These are phyloP conservation scores for Blastosporella zonata DNA, from an alignment of 1,284 basidiomycete species.

Conservation along the genomic window DNA sequence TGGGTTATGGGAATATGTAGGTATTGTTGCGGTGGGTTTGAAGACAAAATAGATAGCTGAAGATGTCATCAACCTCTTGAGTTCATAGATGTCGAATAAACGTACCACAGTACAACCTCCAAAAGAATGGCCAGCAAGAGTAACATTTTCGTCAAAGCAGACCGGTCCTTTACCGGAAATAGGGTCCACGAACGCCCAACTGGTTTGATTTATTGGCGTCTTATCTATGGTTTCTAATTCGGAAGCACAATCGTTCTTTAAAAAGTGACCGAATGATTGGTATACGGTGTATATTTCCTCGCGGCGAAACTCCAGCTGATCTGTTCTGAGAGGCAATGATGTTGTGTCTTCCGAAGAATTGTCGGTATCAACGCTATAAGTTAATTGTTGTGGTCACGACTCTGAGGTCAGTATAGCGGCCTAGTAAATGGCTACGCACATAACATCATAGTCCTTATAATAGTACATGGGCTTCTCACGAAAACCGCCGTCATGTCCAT, in stretches of 20 bases:
- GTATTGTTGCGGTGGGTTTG: conserved; percentile 38
- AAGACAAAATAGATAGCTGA: conserved; percentile 55
- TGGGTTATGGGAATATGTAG: conserved; percentile 48
- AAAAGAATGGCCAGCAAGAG: conserved; percentile 72
- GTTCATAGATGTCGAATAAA: conserved; percentile 17
- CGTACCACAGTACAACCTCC: conserved; percentile 72
- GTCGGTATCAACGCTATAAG: conserved; percentile 31
- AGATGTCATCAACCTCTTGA: background rate
- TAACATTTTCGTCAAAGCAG: conserved; percentile 41
- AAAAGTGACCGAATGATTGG: conserved; percentile 37
- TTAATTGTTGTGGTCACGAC: background rate
- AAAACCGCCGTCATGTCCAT: conserved; percentile 27
- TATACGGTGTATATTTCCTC: conserved; percentile 65
- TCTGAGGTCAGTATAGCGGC: background rate
- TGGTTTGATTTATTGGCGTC: conserved; percentile 35
- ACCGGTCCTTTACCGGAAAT: conserved; percentile 30
- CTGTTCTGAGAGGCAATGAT: conserved; percentile 48
- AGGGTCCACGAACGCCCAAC: conserved; percentile 38
- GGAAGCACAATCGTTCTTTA: conserved; percentile 29
- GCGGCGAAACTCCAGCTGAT: conserved; percentile 66
- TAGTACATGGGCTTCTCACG: conserved; percentile 37
- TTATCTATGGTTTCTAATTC: conserved; percentile 35
- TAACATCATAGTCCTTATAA: conserved; percentile 45
- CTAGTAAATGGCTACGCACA: conserved; percentile 40
- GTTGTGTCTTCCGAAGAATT: conserved; percentile 20